Conservation (phyloP, 306 rosid species). For the Cicer judaicum region DNA sequence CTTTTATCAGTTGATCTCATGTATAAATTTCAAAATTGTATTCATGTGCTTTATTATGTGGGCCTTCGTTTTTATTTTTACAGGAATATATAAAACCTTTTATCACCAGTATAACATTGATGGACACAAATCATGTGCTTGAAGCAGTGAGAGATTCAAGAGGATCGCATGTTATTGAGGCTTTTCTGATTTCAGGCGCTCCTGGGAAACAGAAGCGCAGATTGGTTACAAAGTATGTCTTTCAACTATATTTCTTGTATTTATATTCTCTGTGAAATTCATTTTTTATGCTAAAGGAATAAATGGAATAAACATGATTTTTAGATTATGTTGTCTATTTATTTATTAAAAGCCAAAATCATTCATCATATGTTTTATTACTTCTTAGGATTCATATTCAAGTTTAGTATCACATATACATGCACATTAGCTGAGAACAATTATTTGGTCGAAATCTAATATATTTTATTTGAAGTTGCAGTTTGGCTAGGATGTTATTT, state of each 20-base stretch:
- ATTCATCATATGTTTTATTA: slow-evolving; percentile 1
- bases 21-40: slow-evolving; percentile 30
- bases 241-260: slow-evolving; percentile 42
- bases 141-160: slow-evolving; percentile 66
- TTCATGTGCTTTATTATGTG: slow-evolving; percentile 3
- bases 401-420: slow-evolving; percentile 1
- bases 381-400: slow-evolving; percentile 13
- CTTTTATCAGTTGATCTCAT: neutral
- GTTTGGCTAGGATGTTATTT: slow-evolving; percentile 11
- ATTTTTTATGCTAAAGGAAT: slow-evolving; percentile 5
- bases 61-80: slow-evolving; percentile 33
- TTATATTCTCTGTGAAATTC: slow-evolving; percentile 31
- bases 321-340: slow-evolving; percentile 20
- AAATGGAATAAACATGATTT: slow-evolving; percentile 7
- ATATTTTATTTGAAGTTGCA: slow-evolving; percentile 13
- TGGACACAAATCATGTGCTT: slow-evolving; percentile 66
- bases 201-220: slow-evolving; percentile 72
- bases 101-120: slow-evolving; percentile 64
- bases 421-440: slow-evolving; percentile 4
- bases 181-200: slow-evolving; percentile 78
- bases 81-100: slow-evolving; percentile 80
- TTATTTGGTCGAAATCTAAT: slow-evolving; percentile 19
- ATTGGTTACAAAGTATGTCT: slow-evolving; percentile 69
- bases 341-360: slow-evolving; percentile 6
- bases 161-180: slow-evolving; percentile 88